These are phyloP conservation scores for Moringa oleifera DNA, from an alignment of 345 rosid species.

Conservation along the genomic window DNA sequence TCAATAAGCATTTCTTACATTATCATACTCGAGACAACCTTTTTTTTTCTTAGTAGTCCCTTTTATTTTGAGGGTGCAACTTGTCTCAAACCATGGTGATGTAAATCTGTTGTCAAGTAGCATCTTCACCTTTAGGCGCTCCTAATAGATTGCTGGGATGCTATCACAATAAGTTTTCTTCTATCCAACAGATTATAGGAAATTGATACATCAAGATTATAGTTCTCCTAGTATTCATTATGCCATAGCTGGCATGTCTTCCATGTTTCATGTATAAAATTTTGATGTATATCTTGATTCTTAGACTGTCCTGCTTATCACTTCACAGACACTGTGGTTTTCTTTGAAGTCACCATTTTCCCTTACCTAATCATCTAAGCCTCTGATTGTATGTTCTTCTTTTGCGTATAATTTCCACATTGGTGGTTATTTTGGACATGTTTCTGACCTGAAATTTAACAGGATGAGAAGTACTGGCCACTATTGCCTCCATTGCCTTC, in stretches of 20 bases:
- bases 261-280: neutral
- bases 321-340: neutral
- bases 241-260: neutral
- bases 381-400: neutral
- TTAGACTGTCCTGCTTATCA: neutral
- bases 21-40: no score
- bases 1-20: no score
- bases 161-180: neutral
- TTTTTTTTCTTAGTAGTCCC: no score
- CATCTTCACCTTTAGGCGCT: neutral
- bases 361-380: neutral
- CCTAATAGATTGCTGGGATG: neutral
- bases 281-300: neutral
- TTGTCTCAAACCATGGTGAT: neutral
- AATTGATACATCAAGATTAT: no score
- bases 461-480: slow-evolving; percentile 65
- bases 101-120: neutral
- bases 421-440: neutral
- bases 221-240: neutral
- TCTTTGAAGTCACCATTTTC: neutral
- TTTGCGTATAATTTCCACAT: neutral
- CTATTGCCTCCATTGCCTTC: slow-evolving; percentile 68
- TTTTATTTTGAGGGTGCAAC: neutral
- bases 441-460: slow-evolving; percentile 1
- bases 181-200: neutral